Percentiles rank a stretch among this genome's conserved stretches.
phyloP scores from a whole-genome alignment of 352 stramenopile genomes.

The Plasmopara muralis region DNA sequence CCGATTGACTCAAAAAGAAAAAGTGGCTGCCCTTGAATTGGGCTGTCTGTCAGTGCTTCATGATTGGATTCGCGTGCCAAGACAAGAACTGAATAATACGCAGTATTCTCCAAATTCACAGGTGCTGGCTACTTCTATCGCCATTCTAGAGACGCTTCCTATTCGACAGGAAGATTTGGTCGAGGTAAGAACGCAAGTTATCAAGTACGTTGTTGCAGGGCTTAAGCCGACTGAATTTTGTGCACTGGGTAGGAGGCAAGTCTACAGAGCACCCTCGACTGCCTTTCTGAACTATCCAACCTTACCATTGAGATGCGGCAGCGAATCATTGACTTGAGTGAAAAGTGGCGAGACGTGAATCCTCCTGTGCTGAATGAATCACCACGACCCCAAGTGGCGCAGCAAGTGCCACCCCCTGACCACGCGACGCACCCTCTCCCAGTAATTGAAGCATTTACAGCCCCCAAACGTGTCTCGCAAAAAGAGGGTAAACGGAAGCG shows the following conservation, averaged over 20 bases:
- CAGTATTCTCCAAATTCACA: constrained; percentile 39
- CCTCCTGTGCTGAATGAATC: constrained; percentile 20
- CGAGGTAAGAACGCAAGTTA: constrained; percentile 32
- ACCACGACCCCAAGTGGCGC: constrained; percentile 8
- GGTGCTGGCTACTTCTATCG: constrained; percentile 57
- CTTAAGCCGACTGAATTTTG: background rate
- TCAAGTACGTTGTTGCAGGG: background rate
- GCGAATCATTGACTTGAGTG: constrained; percentile 31
- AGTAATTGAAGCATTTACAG: constrained; percentile 39
- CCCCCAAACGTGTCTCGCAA: constrained; percentile 24
- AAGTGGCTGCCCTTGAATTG: constrained; percentile 43
- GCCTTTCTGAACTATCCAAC: constrained; percentile 25
- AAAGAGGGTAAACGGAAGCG: constrained; percentile 36
- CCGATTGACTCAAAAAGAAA: constrained; percentile 49
- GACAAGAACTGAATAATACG: constrained; percentile 5
- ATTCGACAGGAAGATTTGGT: constrained; percentile 56
- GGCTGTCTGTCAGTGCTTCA: constrained; percentile 50
- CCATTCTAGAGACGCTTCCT: constrained; percentile 44
- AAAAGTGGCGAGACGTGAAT: constrained; percentile 40
- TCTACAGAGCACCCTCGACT: constrained; percentile 30
- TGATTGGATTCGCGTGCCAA: constrained; percentile 43
- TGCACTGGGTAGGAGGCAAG: constrained; percentile 19
- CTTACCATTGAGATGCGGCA: constrained; percentile 32
- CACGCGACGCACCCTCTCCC: constrained; percentile 21
- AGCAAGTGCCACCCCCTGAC: constrained; percentile 12